These are phyloP conservation scores for Funneliformis caledonium DNA, from an alignment of 371 early-diverging fungal species.

Conservation along the genomic window DNA sequence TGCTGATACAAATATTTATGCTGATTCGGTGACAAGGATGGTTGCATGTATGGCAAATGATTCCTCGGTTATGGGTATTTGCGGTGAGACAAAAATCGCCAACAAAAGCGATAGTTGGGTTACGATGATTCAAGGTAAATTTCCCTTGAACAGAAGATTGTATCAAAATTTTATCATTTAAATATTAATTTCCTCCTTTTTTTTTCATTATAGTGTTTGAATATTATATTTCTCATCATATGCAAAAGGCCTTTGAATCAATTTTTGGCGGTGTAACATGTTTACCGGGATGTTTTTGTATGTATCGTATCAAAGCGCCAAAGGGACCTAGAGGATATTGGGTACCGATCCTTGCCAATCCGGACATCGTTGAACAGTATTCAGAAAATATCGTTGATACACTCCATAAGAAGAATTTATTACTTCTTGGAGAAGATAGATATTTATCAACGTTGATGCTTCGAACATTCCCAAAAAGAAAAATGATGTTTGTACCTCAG, in stretches of 20 bases:
- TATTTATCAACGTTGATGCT: conserved; percentile 99
- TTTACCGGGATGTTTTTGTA: conserved; percentile 96
- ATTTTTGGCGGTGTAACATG: conserved; percentile 97
- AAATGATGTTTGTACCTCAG: conserved; percentile 96
- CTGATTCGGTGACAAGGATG: conserved; percentile 76
- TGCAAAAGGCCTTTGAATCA: conserved; percentile 92
- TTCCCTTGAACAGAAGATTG: not conserved
- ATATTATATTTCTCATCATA: conserved; percentile 95
- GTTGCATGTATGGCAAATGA: conserved; percentile 79
- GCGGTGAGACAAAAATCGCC: conserved; percentile 90
- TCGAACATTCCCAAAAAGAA: conserved; percentile 94
- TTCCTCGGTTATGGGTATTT: conserved; percentile 77
- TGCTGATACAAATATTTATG: conserved; percentile 91
- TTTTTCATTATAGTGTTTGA: conserved; percentile 76
- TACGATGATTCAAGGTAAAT: conserved; percentile 82
- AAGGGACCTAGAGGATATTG: conserved; percentile 78
- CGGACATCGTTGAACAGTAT: conserved; percentile 95
- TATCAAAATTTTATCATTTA: not conserved
- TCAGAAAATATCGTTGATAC: conserved; percentile 97
- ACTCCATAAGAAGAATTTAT: conserved; percentile 97
- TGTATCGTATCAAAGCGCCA: conserved; percentile 90
- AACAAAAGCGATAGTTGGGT: conserved; percentile 85
- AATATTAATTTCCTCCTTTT: not conserved
- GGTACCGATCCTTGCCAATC: conserved; percentile 90
- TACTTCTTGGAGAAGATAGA: conserved; percentile 98